A percentile compares a stretch with the other conserved stretches of the same genome.
These are phyloP conservation scores for Neofusicoccum cordaticola DNA, from an alignment of 2,329 filamentous ascomycete genomes.

Conservation along the genomic window DNA sequence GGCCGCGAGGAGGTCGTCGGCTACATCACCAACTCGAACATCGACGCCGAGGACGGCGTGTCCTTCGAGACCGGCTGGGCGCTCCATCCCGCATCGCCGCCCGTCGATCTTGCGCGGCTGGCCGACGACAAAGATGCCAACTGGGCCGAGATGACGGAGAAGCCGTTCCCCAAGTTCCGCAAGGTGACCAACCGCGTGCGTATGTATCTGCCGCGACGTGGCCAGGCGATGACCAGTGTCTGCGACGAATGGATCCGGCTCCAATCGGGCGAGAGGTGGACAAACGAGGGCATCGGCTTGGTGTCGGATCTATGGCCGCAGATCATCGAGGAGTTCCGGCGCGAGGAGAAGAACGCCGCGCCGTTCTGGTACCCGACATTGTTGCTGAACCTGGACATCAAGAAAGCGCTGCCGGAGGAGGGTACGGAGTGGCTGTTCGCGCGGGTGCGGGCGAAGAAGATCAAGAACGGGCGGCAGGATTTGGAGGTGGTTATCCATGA, in stretches of 20 bases:
- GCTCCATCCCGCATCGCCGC: conserved; percentile 45
- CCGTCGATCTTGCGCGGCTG: conserved; percentile 44
- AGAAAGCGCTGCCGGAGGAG: conserved; percentile 64
- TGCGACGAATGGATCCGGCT: conserved; percentile 69
- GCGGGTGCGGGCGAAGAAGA: conserved; percentile 62
- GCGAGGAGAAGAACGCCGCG: conserved; percentile 29
- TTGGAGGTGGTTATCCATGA: conserved; percentile 68
- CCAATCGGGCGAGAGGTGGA: conserved; percentile 60
- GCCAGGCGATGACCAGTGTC: conserved; percentile 38
- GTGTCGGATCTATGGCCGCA: conserved; percentile 68
- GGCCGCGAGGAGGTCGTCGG: conserved; percentile 60
- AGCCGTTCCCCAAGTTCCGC: conserved; percentile 46
- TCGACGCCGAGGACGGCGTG: conserved; percentile 57
- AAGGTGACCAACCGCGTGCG: conserved; percentile 52
- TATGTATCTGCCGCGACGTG: conserved; percentile 51
- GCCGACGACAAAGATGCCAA: conserved; percentile 43
- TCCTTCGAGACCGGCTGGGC: conserved; percentile 55
- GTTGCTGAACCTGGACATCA: conserved; percentile 71
- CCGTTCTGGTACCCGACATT: conserved; percentile 74
- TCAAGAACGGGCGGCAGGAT: conserved; percentile 72
- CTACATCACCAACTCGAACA: conserved; percentile 64
- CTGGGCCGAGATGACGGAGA: conserved; percentile 46
- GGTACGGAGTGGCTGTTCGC: conserved; percentile 73
- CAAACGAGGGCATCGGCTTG: conserved; percentile 61
- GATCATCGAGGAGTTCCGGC: conserved; percentile 53